These are phyloP conservation scores for Trichoderma hamatum DNA, from an alignment of 2,329 filamentous ascomycete genomes.

Conservation along the genomic window DNA sequence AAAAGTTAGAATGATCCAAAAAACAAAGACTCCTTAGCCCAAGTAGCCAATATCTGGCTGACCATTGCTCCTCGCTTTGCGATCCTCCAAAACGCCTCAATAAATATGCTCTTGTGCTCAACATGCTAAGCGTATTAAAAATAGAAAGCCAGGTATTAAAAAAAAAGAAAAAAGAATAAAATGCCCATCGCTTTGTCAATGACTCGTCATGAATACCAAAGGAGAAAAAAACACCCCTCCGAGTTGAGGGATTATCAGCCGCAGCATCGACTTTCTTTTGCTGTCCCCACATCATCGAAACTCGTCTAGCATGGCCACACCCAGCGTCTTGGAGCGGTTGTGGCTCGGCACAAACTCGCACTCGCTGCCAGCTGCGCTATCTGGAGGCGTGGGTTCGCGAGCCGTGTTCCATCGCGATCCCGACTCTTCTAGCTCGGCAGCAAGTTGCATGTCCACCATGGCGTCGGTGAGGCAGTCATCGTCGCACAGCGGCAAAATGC, in stretches of 20 bases:
- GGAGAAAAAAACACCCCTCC: neutral
- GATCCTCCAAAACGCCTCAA: constrained; percentile 17
- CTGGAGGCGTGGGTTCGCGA: constrained; percentile 38
- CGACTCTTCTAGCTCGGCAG: constrained; percentile 42
- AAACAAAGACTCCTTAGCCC: neutral
- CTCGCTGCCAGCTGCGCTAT: constrained; percentile 37
- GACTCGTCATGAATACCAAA: constrained; percentile 2
- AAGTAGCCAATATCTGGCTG: neutral
- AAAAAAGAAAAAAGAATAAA: neutral
- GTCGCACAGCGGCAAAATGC: constrained; percentile 63
- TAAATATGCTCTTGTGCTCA: constrained; percentile 22
- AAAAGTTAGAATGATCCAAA: neutral
- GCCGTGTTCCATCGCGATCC: constrained; percentile 18
- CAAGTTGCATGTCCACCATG: constrained; percentile 65
- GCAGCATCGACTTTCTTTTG: neutral
- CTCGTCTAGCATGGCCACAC: constrained; percentile 26
- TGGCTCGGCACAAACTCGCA: constrained; percentile 39
- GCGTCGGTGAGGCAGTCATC: constrained; percentile 60
- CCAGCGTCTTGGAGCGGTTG: constrained; percentile 42
- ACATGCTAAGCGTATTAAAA: constrained; percentile 30
- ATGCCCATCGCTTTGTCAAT: constrained; percentile 20
- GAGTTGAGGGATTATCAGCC: constrained; percentile 8
- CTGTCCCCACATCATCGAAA: neutral
- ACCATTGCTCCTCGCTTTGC: constrained; percentile 11
- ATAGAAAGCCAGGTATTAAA: constrained; percentile 7